phyloP scores from a whole-genome alignment of 495 filamentous ascomycete species.

The Choiromyces venosus region DNA sequence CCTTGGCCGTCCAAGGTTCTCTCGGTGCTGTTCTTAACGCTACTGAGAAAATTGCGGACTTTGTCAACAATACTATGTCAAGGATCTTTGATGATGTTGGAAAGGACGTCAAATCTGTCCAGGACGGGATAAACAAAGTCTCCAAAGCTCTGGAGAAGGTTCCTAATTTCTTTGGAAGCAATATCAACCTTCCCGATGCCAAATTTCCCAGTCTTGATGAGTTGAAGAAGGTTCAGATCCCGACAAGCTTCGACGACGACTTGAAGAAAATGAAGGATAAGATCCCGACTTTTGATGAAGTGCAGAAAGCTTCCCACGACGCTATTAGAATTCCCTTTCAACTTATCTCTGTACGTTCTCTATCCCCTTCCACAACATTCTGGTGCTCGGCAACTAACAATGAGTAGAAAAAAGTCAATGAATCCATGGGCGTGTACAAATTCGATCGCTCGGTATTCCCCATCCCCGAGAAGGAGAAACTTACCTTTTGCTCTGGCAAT shows the following conservation, averaged over 20 bases:
- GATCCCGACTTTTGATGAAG: conserved; percentile 75
- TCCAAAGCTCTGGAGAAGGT: conserved; percentile 44
- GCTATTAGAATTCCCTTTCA: conserved; percentile 74
- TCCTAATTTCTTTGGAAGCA: conserved; percentile 43
- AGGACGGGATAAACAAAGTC: conserved; percentile 58
- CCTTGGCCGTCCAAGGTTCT: conserved; percentile 69
- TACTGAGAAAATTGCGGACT: conserved; percentile 63
- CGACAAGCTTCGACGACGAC: conserved; percentile 56
- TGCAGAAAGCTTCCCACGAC: conserved; percentile 67
- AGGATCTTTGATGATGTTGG: conserved; percentile 60
- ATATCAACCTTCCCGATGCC: conserved; percentile 48
- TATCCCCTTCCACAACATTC: not conserved
- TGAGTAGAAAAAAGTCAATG: conserved; percentile 60
- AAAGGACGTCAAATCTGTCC: conserved; percentile 52
- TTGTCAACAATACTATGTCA: conserved; percentile 66
- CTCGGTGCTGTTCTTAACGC: conserved; percentile 63
- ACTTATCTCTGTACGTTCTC: conserved; percentile 43
- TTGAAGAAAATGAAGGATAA: conserved; percentile 64
- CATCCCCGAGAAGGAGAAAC: conserved; percentile 68
- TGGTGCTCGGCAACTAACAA: conserved; percentile 17
- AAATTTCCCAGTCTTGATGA: conserved; percentile 57
- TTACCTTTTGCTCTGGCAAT: conserved; percentile 85
- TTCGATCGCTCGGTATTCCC: conserved; percentile 75
- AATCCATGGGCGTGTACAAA: conserved; percentile 59
- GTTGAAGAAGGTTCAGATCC: conserved; percentile 66